These are phyloP conservation scores for Phytophthora pistaciae DNA, from an alignment of 352 stramenopile species.

Conservation along the genomic window DNA sequence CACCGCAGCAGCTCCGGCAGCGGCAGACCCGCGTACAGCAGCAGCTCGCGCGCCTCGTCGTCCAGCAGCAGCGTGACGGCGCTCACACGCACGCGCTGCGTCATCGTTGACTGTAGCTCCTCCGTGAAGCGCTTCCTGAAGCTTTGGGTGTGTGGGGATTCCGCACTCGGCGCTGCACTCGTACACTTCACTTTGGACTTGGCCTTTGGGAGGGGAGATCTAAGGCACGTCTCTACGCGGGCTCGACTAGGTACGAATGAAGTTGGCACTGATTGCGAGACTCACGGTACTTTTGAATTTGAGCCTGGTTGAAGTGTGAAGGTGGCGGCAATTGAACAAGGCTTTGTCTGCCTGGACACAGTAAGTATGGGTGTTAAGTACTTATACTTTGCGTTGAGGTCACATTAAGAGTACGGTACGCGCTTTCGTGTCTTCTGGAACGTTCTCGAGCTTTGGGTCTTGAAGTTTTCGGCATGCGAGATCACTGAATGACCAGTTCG, in stretches of 20 bases:
- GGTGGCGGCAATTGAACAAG: too few relatives aligned
- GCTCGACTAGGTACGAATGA: constrained; percentile 18
- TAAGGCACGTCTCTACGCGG: constrained; percentile 2
- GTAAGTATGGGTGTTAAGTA: too few relatives aligned
- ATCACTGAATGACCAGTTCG: too few relatives aligned
- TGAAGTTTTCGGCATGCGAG: too few relatives aligned
- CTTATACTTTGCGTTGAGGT: too few relatives aligned
- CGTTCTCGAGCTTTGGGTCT: too few relatives aligned
- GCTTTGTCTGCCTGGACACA: too few relatives aligned
- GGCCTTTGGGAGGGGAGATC: constrained; percentile 23
- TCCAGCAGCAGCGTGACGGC: constrained; percentile 48
- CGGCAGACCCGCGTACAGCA: constrained; percentile 47
- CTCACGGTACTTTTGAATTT: constrained; percentile 26
- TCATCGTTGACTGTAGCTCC: neutral
- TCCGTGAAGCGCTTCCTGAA: neutral
- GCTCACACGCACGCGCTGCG: constrained; percentile 34
- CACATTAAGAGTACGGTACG: too few relatives aligned
- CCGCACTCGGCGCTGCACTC: too few relatives aligned
- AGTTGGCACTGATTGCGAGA: neutral
- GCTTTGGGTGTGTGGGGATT: neutral
- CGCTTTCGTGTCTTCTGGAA: neutral
- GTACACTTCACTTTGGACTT: constrained; percentile 11
- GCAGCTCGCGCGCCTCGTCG: constrained; percentile 41
- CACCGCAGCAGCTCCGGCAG: constrained; percentile 65
- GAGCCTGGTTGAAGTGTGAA: neutral